Evolutionary conservation across 2,329 filamentous ascomycete species (phyloP), one percentile per base, ranked within the genome.

Genomic region (Ascomycota sp.): DNA sequence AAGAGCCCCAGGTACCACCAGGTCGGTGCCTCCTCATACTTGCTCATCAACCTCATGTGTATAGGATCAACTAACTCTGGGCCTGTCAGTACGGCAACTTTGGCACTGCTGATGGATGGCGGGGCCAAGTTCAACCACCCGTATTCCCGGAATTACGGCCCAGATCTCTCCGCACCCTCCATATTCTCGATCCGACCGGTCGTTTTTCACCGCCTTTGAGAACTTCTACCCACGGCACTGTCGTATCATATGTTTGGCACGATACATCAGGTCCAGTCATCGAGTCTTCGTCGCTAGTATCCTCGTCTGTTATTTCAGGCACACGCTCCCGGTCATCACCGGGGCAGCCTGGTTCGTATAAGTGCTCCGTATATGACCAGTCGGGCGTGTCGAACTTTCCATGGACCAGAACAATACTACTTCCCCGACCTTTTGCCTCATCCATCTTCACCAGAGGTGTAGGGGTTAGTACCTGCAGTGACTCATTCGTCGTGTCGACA

Each of bases 301-400:
- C 52, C 12, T 51, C 52, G 4, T 50, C 48, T 17, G 43, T 46
- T 2, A 45, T 36, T 22, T 55, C 50, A 20, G 47, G 32, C 21
- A 43, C 40, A 17, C 35, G 38, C 25, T 41, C 42, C 8, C 36
- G 41, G 8, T 38, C 42, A 7, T 55, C 51, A 6, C 48, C 43
- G 23, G 37, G 33, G 1, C 34, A 43, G 10, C 50, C 46, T 37
- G 45, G 46, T 21, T 47, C 40, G 37, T 69, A 62, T 11, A 72
- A 38, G 23, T 74, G 66, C 43, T 80, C 75, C 0, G 67, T 66
- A 36, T 76, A 78, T 2, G 72, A 70, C 74, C 75, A 81, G 3
- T 60, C 69, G 0, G 75, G 73, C 2, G 65, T 53, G 40, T 81
- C 76, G 32, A 78, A 68, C 38, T 66, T 73, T 3, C 76, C 76